Conservation (phyloP, 768 basidiomycete genomes). For the Xerocomellus dryophilus region DNA sequence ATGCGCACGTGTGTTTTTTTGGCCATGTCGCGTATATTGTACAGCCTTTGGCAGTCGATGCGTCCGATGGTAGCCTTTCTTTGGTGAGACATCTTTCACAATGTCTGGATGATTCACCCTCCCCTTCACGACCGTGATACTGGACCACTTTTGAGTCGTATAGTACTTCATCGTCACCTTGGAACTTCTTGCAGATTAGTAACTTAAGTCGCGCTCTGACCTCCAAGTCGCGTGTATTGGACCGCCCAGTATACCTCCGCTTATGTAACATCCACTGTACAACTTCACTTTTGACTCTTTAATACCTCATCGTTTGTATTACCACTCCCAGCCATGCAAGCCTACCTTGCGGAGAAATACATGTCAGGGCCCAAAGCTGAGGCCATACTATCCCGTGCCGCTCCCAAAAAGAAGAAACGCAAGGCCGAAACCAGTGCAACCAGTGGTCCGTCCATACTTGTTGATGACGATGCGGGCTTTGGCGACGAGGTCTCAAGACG, state of each 20-base stretch:
- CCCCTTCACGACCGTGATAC: no score
- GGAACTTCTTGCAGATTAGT: no score
- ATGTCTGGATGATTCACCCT: no score
- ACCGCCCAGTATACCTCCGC: no score
- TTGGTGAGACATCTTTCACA: neutral
- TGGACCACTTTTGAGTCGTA: neutral
- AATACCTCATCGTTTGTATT: no score
- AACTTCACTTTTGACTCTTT: no score
- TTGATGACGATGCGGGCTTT: slow-evolving; percentile 76
- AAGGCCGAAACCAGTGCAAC: slow-evolving; percentile 40
- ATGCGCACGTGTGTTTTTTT: neutral
- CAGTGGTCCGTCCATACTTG: slow-evolving; percentile 36
- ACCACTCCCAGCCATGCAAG: slow-evolving; percentile 50
- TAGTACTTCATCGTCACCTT: neutral
- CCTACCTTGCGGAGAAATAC: slow-evolving; percentile 88
- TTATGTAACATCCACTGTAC: no score
- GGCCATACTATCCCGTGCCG: slow-evolving; percentile 75
- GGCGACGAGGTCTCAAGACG: slow-evolving; percentile 44
- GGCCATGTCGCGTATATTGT: neutral
- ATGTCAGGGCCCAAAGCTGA: slow-evolving; percentile 97
- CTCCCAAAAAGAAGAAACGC: slow-evolving; percentile 62
- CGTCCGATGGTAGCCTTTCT: no score
- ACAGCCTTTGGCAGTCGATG: no score
- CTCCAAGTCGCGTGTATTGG: neutral
- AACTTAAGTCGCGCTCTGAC: no score